These are phyloP conservation scores for Dendrocalamus latiflorus DNA, from an alignment of 202 grass and related monocot genomes.

Conservation along the genomic window DNA sequence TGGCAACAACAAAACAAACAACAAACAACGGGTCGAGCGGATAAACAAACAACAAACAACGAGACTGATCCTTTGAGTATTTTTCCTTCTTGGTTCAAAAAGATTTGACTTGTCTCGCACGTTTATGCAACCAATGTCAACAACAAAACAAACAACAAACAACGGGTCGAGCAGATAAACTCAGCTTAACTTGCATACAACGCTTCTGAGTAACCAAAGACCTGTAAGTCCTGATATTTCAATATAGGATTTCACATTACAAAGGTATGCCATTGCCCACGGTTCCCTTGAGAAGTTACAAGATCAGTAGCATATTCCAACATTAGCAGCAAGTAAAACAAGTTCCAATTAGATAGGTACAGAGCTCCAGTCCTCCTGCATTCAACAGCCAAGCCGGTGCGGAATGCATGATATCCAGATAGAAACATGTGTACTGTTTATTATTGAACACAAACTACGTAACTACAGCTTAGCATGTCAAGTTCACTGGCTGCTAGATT, in stretches of 20 bases:
- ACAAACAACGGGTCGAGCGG: too few relatives aligned
- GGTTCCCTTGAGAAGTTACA: background rate
- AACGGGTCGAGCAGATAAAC: background rate
- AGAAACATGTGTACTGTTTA: background rate
- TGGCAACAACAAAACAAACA: too few relatives aligned
- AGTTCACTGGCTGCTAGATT: too few relatives aligned
- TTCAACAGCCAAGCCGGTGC: background rate
- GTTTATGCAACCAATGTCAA: background rate
- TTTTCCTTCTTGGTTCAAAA: background rate
- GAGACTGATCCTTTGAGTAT: too few relatives aligned
- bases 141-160: background rate
- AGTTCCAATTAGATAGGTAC: background rate
- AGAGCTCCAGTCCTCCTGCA: background rate
- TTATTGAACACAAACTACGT: slow-evolving; percentile 14
- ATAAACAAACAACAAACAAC: too few relatives aligned
- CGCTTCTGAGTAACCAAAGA: too few relatives aligned
- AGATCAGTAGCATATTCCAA: background rate
- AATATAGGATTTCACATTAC: background rate
- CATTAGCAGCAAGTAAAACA: background rate
- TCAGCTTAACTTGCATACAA: background rate
- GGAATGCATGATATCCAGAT: background rate
- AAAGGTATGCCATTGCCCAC: background rate
- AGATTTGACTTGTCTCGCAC: background rate
- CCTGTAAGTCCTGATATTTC: background rate
- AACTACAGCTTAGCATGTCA: too few relatives aligned